A percentile compares a stretch with the other conserved stretches of the same genome.
phyloP scores from a whole-genome alignment of 2,329 filamentous ascomycete species.

The Xylaria sp. region DNA sequence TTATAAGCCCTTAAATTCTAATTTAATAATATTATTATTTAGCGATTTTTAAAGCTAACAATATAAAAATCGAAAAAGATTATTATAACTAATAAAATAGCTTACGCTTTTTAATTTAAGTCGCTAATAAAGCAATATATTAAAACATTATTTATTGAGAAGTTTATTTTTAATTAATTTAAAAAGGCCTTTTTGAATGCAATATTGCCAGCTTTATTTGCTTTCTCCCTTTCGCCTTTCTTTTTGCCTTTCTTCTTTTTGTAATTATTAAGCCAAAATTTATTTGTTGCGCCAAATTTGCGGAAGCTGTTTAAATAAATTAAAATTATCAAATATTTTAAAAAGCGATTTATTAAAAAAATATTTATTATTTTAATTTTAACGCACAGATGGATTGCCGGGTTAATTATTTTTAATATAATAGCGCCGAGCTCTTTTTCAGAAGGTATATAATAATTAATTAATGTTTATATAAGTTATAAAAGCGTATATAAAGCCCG shows the following conservation, averaged over 20 bases:
- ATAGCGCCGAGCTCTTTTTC: neutral
- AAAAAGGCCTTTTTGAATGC: conserved; percentile 44
- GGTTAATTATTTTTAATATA: neutral
- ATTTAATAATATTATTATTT: conserved; percentile 35
- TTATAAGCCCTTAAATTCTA: conserved; percentile 38
- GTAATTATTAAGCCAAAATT: conserved; percentile 11
- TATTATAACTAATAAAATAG: conserved; percentile 35
- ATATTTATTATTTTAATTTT: neutral
- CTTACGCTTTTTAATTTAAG: neutral
- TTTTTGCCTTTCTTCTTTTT: neutral
- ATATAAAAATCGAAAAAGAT: conserved; percentile 36
- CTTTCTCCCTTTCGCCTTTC: neutral
- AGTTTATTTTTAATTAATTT: conserved; percentile 36
- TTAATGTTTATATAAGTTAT: conserved; percentile 25
- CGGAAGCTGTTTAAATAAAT: conserved; percentile 10
- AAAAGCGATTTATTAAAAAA: conserved; percentile 16
- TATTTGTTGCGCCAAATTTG: conserved; percentile 25
- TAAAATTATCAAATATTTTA: conserved; percentile 10
- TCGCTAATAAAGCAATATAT: conserved; percentile 38
- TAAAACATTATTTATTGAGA: conserved; percentile 43
- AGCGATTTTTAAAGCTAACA: conserved; percentile 36
- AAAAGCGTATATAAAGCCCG: conserved; percentile 17
- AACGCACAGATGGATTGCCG: neutral
- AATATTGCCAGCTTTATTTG: conserved; percentile 34
- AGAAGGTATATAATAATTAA: conserved; percentile 26